These are phyloP conservation scores for Porphyrellus sp. DNA, from an alignment of 1,284 basidiomycete genomes.

Conservation along the genomic window DNA sequence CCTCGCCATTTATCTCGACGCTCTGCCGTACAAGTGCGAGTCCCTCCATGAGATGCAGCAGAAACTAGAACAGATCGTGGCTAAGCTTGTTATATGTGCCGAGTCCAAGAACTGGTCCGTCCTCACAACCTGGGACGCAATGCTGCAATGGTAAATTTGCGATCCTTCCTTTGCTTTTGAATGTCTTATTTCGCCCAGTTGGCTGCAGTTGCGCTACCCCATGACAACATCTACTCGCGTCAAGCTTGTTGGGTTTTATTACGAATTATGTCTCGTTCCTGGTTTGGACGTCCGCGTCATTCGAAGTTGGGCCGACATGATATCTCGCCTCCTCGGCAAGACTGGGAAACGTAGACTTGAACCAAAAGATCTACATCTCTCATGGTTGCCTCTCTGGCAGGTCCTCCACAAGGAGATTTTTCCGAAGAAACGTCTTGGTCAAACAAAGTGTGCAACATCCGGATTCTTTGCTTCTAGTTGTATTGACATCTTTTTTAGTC, in stretches of 20 bases:
- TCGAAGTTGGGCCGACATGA: slow-evolving; percentile 57
- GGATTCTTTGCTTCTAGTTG: slow-evolving; percentile 21
- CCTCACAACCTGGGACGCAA: slow-evolving; percentile 66
- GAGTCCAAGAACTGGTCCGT: slow-evolving; percentile 75
- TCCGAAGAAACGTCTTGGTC: slow-evolving; percentile 47
- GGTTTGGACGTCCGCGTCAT: slow-evolving; percentile 61
- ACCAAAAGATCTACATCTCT: slow-evolving; percentile 53
- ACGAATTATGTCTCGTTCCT: slow-evolving; percentile 81
- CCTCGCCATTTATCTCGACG: slow-evolving; percentile 60
- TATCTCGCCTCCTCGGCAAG: slow-evolving; percentile 46
- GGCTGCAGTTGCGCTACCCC: slow-evolving; percentile 82
- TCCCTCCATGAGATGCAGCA: slow-evolving; percentile 72
- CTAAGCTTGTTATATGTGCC: slow-evolving; percentile 70
- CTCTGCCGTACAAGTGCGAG: slow-evolving; percentile 80
- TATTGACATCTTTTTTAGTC: slow-evolving; percentile 17
- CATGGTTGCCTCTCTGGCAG: slow-evolving; percentile 62
- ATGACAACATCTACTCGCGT: slow-evolving; percentile 70
- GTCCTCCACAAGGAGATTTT: slow-evolving; percentile 60
- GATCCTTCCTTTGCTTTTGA: background rate
- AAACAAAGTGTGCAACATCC: slow-evolving; percentile 45
- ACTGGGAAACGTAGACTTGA: slow-evolving; percentile 46
- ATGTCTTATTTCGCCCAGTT: slow-evolving; percentile 44
- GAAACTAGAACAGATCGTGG: slow-evolving; percentile 71
- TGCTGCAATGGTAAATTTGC: slow-evolving; percentile 63
- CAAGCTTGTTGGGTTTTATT: slow-evolving; percentile 79